A percentile compares a stretch with the other conserved stretches of the same genome.
Evolutionary conservation across 257 asterid genomes (phyloP).

Genomic region (Solanum peruvianum): DNA sequence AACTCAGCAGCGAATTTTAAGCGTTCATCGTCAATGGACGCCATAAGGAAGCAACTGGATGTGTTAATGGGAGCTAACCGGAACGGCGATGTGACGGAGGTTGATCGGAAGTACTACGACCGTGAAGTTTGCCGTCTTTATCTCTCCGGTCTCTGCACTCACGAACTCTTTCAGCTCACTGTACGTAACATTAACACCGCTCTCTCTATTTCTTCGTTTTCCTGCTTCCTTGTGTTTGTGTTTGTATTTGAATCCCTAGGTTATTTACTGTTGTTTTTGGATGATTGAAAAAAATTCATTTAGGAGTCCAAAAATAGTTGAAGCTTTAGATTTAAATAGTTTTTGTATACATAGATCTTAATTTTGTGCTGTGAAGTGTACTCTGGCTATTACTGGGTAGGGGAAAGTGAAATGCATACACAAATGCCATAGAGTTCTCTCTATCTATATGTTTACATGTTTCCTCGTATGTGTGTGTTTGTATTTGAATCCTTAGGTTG

Average conservation of each 20-base stretch:
- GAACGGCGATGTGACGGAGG: conserved; percentile 74
- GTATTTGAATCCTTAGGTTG: neutral
- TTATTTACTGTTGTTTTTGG: neutral
- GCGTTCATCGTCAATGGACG: conserved; percentile 43
- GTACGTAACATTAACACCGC: conserved; percentile 19
- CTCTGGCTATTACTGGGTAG: neutral
- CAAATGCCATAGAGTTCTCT: neutral
- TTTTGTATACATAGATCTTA: neutral
- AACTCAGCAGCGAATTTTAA: neutral
- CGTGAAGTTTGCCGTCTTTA: conserved; percentile 92
- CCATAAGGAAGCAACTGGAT: conserved; percentile 84
- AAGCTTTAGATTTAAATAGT: neutral
- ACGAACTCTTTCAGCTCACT: conserved; percentile 87
- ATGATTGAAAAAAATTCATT: neutral
- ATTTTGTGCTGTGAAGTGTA: neutral
- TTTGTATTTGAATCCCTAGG: neutral
- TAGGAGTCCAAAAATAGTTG: neutral
- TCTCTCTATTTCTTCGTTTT: neutral
- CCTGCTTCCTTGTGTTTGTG: neutral
- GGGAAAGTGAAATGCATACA: neutral
- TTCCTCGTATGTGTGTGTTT: neutral
- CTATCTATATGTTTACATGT: neutral
- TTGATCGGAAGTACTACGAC: conserved; percentile 76
- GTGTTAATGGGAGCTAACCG: conserved; percentile 92
- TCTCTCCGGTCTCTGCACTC: conserved; percentile 91